Base-by-base conservation (phyloP, 2,329 filamentous ascomycete species). In the Alternaria dauci region DNA sequence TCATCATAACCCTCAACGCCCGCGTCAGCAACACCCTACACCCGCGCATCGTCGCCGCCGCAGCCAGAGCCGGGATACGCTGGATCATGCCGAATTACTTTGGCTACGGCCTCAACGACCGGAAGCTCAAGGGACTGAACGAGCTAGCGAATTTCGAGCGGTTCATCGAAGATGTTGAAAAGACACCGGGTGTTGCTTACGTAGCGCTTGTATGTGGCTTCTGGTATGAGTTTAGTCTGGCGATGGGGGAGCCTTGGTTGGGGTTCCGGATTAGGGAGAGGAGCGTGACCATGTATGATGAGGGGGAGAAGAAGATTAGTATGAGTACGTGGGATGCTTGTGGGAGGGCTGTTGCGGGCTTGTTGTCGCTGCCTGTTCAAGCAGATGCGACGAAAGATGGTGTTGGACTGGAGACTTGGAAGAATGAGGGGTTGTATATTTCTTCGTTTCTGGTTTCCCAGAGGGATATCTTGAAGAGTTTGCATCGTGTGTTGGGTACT, bases 401-500 rank as follows among this genome's bases (percentile, higher is more conserved):
- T 14, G 14, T 14, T 16, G 32, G 32, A 14, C 5, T 36, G 32
- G 32, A 16, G 14, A 6, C 32, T 36, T 36, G 32, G 32, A 36
- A 12, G 32, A 36, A 36, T 36, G 11, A 36, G 1, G 32, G 12
- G 32, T 2, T 36, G 32, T 1, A 1, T 52, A 55, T 80, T 2
- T 67, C 69, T 0, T 76, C 73, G 2, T 81, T 80, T 61, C 46
- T 66, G 6, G 36, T 79, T 4, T 77, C 63, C 7, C 89, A 92
- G 74, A 81, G 82, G 11, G 88, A 91, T 9, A 91, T 91, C 80
- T 82, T 91, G 55, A 83, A 85, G 39, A 84, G 83, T n/a, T 76
- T 89, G 12, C 82, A 88, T 68, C 83, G 85, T 0, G 88, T 88
- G 4, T 85, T 85, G 0, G 83, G 83, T 0, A 87, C 84, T 0